These are phyloP conservation scores for Perilla frutescens DNA, from an alignment of 257 asterid genomes.

Conservation along the genomic window DNA sequence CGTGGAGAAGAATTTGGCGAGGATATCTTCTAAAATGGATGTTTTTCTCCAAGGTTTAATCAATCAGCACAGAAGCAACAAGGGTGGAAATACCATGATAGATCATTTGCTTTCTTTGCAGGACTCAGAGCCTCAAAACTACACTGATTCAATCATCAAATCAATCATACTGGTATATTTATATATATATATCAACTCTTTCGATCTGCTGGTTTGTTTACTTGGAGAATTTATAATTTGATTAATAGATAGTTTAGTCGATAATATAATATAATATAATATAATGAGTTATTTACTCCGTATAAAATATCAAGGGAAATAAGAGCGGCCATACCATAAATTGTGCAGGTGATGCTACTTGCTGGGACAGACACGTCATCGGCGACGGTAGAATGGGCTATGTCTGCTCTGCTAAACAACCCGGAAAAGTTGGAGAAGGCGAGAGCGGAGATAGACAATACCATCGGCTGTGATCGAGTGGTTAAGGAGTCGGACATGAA, in stretches of 20 bases:
- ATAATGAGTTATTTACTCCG: too few species aligned
- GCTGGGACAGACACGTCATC: slow-evolving; percentile 66
- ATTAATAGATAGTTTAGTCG: too few species aligned
- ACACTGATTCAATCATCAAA: slow-evolving; percentile 49
- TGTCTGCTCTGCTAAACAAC: slow-evolving; percentile 61
- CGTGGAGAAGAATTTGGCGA: slow-evolving; percentile 37
- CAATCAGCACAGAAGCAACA: slow-evolving; percentile 42
- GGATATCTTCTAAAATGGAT: slow-evolving; percentile 38
- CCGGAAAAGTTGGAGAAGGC: slow-evolving; percentile 60
- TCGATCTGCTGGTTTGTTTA: too few species aligned
- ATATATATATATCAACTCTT: too few species aligned
- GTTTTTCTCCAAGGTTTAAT: slow-evolving; percentile 42
- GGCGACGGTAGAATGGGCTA: slow-evolving; percentile 68
- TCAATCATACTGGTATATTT: slow-evolving; percentile 41
- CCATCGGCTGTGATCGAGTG: slow-evolving; percentile 50
- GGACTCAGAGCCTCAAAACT: slow-evolving; percentile 45
- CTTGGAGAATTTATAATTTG: too few species aligned
- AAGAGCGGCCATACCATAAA: too few species aligned
- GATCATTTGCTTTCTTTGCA: slow-evolving; percentile 53
- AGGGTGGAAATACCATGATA: slow-evolving; percentile 42
- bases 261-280: too few species aligned
- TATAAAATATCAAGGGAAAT: too few species aligned
- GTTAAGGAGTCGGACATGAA: slow-evolving; percentile 55
- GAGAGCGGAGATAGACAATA: slow-evolving; percentile 53
- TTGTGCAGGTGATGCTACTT: slow-evolving; percentile 48